Evolutionary conservation across 2,329 filamentous ascomycete species (phyloP), one percentile per base, ranked within the genome.

Genomic region (Penicillium sp.): DNA sequence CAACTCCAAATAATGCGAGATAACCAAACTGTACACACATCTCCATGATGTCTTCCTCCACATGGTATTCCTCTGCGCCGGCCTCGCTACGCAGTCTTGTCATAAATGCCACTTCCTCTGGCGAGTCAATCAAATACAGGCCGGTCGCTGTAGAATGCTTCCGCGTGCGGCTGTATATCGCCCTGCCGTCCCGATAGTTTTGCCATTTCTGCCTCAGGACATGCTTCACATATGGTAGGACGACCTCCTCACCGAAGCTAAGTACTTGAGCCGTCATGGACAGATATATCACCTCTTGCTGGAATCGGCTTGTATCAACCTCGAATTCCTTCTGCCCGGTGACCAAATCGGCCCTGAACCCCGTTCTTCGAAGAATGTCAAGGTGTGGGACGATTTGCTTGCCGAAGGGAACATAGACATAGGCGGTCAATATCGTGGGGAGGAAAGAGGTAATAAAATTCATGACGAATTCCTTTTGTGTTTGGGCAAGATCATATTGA

Each of bases 371-470:
- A 78, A 96, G 93, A 57, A 97, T 78, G 66, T 96, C 87, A 5
- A 99, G 85, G 70, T 95, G 89, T 0, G 94, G 93, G 0, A 94
- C 86, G 12, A 99, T 85, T 46, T 91, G 76, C 59, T 87, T 86
- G 15, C 91, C 93, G 67, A 97, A 97, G 0, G 93, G 93, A 21
- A 96, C 90, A 69, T 97, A 97, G 62, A 97, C 86, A 67, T 97
- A 97, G 0, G 93, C 91, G 0, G 93, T 97, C 19, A 97, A 83
- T 70, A 96, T 88, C n/a, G 95, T 88, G 1, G 91, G 90, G 52
- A 96, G 86, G 73, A 97, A 97, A 0, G 93, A 96, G 6, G 92
- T 96, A 76, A 97, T 93, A 76, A 97, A 96, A 79, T 97, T 96
- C 69, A 97, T 85, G 15, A 97, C 87, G 69, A 99, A 97, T 35